Evolutionary conservation across 805 yeast genomes (phyloP), one percentile per base, ranked within the genome.

Genomic region (Ogataea ramenticola): DNA sequence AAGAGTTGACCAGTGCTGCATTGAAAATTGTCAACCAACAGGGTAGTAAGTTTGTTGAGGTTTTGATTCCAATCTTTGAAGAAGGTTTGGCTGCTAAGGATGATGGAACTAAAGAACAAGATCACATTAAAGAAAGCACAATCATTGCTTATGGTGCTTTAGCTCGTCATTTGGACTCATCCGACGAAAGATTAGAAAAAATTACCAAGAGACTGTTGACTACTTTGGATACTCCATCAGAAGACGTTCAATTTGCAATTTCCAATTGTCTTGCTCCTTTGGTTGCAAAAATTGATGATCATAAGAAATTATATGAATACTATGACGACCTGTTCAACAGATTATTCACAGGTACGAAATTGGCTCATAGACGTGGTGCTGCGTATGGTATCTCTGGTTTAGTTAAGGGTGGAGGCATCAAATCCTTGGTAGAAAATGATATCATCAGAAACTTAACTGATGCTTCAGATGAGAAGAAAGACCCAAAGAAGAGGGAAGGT

Each of bases 341-440:
- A 50, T 66, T 90, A 22, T 79, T 86, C 56, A 60, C 64, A 9
- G 79, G 79, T 2, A 66, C 67, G 29, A 52, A 65, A 2, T 56
- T 68, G 33, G 74, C 75, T 1, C 68, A 71, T n/a, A 75, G 96
- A 58, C 76, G 91, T 51, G 99, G 98, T 57, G 91, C 96, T 2
- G 98, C 98, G 1, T 89, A 86, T 66, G 99, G 98, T 62, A 75
- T 93, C 53, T 86, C 98, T 20, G 99, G 99, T 49, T 65, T 93
- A 38, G 91, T 86, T 3, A 83, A 86, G 57, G 99, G 99, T 46
- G 75, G 79, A 20, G 99, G 99, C 52, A 79, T 93, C 43, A 73
- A 79, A 46, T 74, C 95, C 0, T 66, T 93, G 42, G 74, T 86
- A 11, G 82, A 83, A 41, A 79, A 77, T 57, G 96, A 87, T 54